phyloP scores from a whole-genome alignment of 345 rosid genomes.

The Gossypium mustelinum region DNA sequence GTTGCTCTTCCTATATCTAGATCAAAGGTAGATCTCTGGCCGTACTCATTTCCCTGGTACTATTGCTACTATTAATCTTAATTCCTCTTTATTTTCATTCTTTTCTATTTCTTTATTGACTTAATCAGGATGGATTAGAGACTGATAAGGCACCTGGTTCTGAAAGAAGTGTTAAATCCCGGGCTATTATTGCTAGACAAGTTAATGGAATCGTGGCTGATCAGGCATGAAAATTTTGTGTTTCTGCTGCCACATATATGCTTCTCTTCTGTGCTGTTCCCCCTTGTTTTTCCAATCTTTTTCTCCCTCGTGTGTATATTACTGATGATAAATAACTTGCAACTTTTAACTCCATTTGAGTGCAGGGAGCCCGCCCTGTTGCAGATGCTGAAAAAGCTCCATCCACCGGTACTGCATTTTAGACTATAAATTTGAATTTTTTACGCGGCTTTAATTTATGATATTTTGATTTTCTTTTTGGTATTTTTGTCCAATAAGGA shows the following conservation, averaged over 20 bases:
- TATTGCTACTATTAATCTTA: background rate
- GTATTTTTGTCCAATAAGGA: background rate
- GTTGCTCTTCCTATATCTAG: conserved; percentile 48
- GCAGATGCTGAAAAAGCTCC: conserved; percentile 60
- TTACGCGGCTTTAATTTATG: background rate
- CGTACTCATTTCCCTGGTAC: conserved; percentile 13
- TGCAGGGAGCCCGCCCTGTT: conserved; percentile 54
- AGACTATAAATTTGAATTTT: background rate
- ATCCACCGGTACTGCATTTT: conserved; percentile 53
- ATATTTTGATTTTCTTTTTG: background rate
- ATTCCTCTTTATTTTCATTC: conserved; percentile 4
- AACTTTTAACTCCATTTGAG: conserved; percentile 9
- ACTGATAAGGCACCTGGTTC: conserved; percentile 70
- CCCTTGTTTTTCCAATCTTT: background rate
- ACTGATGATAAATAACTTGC: background rate
- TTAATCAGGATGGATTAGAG: conserved; percentile 63
- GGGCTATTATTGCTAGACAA: conserved; percentile 83
- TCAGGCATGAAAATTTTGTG: conserved; percentile 50
- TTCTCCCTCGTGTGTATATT: background rate
- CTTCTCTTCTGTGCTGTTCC: conserved; percentile 4
- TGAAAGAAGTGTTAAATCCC: conserved; percentile 59
- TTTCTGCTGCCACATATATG: background rate
- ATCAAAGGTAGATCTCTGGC: conserved; percentile 48
- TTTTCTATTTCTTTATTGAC: conserved; percentile 10
- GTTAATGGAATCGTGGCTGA: conserved; percentile 79